A percentile compares a stretch with the other conserved stretches of the same genome.
phyloP scores from a whole-genome alignment of 2,329 filamentous ascomycete species.

The Trichophyton equinum region DNA sequence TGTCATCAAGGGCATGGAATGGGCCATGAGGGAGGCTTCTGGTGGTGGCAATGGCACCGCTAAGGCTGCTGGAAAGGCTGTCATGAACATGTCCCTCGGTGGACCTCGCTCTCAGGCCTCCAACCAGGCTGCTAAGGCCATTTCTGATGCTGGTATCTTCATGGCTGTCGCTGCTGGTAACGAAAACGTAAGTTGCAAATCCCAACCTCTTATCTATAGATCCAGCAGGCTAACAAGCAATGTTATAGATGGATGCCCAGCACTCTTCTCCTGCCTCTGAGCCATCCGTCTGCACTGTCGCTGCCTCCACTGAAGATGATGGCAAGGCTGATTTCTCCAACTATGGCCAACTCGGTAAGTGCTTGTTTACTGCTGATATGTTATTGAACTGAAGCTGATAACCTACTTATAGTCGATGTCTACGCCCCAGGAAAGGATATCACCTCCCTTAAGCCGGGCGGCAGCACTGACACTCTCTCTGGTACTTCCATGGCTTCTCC shows the following conservation, averaged over 20 bases:
- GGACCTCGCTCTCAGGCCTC: slow-evolving; percentile 25
- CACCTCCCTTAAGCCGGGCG: slow-evolving; percentile 36
- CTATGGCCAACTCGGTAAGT: slow-evolving; percentile 17
- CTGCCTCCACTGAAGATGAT: slow-evolving; percentile 26
- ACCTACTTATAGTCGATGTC: slow-evolving; percentile 36
- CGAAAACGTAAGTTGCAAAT: slow-evolving; percentile 16
- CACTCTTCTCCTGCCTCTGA: slow-evolving; percentile 26
- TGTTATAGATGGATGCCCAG: background rate
- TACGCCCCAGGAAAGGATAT: slow-evolving; percentile 46
- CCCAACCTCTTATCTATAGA: background rate
- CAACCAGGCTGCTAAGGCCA: slow-evolving; percentile 28
- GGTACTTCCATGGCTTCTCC: slow-evolving; percentile 29
- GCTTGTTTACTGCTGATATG: background rate
- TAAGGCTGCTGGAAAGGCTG: slow-evolving; percentile 21
- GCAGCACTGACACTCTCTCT: slow-evolving; percentile 33
- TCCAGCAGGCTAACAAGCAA: background rate
- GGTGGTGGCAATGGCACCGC: slow-evolving; percentile 19
- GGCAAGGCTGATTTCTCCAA: slow-evolving; percentile 30
- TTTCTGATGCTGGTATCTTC: slow-evolving; percentile 28
- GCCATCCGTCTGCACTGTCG: slow-evolving; percentile 29
- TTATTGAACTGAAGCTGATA: background rate
- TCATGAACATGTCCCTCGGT: slow-evolving; percentile 28
- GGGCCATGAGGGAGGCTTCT: slow-evolving; percentile 23
- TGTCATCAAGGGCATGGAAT: slow-evolving; percentile 39
- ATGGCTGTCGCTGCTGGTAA: slow-evolving; percentile 33